phyloP scores from a whole-genome alignment of 257 asterid genomes.

The Nyctanthes arbortristis region DNA sequence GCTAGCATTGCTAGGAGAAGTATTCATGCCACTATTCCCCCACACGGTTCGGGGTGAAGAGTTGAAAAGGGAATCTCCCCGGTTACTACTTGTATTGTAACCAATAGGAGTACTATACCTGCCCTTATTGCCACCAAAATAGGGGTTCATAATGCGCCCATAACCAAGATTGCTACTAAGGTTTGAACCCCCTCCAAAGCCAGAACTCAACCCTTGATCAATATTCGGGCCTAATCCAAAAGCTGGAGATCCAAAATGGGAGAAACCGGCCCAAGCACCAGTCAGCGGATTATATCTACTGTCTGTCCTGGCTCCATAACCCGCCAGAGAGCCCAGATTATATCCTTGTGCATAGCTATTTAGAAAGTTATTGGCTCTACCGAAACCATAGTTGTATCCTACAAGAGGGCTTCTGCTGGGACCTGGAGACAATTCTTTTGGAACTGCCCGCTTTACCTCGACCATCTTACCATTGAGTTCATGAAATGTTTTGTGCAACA shows the following conservation, averaged over 20 bases:
- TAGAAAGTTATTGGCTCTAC: constrained; percentile 33
- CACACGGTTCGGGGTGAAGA: constrained; percentile 20
- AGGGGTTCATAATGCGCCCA: constrained; percentile 23
- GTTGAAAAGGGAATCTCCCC: constrained; percentile 20
- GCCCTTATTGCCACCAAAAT: constrained; percentile 14
- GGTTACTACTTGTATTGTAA: constrained; percentile 15
- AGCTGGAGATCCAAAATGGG: constrained; percentile 22
- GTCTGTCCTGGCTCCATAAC: constrained; percentile 24
- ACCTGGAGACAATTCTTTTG: constrained; percentile 29
- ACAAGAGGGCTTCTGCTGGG: constrained; percentile 27
- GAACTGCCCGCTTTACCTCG: constrained; percentile 34
- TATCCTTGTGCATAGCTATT: constrained; percentile 42
- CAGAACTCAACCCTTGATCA: constrained; percentile 48
- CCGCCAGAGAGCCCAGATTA: constrained; percentile 36
- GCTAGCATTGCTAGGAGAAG: constrained; percentile 33
- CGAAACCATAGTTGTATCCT: constrained; percentile 27
- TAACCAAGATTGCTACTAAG: constrained; percentile 42
- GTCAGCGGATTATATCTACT: constrained; percentile 21
- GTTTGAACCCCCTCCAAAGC: constrained; percentile 45
- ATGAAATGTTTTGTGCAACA: constrained; percentile 52
- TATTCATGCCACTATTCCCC: constrained; percentile 36
- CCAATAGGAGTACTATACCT: constrained; percentile 20
- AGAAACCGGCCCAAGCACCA: constrained; percentile 8
- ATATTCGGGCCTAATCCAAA: constrained; percentile 25
- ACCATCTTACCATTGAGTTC: constrained; percentile 64